Percentiles rank a stretch among this genome's conserved stretches.
Conservation (phyloP, 2,329 filamentous ascomycete species). For the Stachybotrys chartarum region DNA sequence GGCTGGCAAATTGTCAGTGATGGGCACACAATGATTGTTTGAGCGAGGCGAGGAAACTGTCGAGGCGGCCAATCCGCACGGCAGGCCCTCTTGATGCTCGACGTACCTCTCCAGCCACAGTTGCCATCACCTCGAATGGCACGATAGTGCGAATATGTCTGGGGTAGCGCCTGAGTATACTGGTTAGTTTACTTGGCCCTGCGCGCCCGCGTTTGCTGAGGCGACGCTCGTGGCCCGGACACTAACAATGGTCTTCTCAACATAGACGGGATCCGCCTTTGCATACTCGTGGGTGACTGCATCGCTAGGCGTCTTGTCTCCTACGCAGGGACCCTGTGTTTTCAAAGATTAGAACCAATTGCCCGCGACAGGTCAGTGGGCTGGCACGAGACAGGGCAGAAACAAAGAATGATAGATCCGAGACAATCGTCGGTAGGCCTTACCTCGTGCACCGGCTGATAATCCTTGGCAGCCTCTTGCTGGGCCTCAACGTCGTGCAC, state of each 20-base stretch:
- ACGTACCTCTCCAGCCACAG: constrained; percentile 91
- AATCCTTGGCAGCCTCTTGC: constrained; percentile 53
- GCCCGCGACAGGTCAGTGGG: too few relatives aligned
- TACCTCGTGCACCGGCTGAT: constrained; percentile 51
- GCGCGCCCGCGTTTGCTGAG: too few relatives aligned
- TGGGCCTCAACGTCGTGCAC: constrained; percentile 47
- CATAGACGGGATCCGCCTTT: constrained; percentile 76
- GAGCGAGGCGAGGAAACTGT: too few relatives aligned
- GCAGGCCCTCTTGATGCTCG: background rate
- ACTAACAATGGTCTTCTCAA: constrained; percentile 79
- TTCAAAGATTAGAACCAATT: too few relatives aligned
- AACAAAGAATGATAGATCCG: too few relatives aligned
- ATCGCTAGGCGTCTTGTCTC: constrained; percentile 67
- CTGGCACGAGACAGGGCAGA: too few relatives aligned
- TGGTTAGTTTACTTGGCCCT: too few relatives aligned
- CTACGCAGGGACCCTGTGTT: constrained; percentile 71
- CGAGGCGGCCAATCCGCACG: too few relatives aligned
- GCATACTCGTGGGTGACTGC: constrained; percentile 81
- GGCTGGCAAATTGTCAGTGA: constrained; percentile 42
- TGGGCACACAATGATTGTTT: background rate
- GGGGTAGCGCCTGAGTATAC: constrained; percentile 59
- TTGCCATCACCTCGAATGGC: constrained; percentile 88
- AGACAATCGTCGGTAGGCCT: constrained; percentile 10
- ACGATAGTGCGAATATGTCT: constrained; percentile 81
- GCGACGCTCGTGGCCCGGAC: background rate